Conservation (phyloP, 1,139 yeast species). For the Yamadazyma triangularis region DNA sequence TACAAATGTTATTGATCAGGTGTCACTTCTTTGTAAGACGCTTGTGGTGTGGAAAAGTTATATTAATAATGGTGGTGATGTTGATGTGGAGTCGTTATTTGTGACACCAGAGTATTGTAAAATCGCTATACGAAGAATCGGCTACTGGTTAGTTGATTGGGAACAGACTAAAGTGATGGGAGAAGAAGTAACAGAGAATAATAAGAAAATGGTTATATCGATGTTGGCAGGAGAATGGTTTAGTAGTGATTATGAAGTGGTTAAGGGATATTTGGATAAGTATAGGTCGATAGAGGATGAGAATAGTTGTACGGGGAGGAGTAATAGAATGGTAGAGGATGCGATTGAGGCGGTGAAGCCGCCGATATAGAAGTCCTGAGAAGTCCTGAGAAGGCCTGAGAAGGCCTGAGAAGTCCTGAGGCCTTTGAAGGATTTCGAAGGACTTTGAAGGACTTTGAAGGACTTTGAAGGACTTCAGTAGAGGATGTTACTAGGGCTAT, state of each 20-base stretch:
- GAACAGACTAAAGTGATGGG: conserved; percentile 20
- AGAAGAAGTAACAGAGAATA: conserved; percentile 10
- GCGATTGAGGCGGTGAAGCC: conserved; percentile 33
- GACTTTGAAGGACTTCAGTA: too few species aligned
- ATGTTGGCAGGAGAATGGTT: conserved; percentile 47
- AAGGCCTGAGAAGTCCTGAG: too few species aligned
- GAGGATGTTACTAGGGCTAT: too few species aligned
- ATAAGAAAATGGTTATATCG: conserved; percentile 21
- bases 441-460: too few species aligned
- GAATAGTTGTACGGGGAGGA: conserved; percentile 29
- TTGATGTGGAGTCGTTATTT: conserved; percentile 11
- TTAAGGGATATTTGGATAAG: conserved; percentile 23
- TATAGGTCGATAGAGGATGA: conserved; percentile 16
- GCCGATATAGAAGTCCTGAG: too few species aligned
- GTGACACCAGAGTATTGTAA: conserved; percentile 40
- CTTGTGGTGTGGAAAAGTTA: conserved; percentile 25
- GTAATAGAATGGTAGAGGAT: conserved; percentile 37
- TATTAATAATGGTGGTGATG: conserved; percentile 1
- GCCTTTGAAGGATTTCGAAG: too few species aligned
- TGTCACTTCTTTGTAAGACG: conserved; percentile 22
- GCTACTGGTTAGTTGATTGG: conserved; percentile 48
- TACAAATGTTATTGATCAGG: conserved; percentile 27
- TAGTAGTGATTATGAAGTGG: conserved; percentile 40
- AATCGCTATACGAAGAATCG: conserved; percentile 39
- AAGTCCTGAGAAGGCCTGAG: too few species aligned